Evolutionary conservation across 495 filamentous ascomycete species (phyloP).

Genomic region (Aspergillus bridgeri): DNA sequence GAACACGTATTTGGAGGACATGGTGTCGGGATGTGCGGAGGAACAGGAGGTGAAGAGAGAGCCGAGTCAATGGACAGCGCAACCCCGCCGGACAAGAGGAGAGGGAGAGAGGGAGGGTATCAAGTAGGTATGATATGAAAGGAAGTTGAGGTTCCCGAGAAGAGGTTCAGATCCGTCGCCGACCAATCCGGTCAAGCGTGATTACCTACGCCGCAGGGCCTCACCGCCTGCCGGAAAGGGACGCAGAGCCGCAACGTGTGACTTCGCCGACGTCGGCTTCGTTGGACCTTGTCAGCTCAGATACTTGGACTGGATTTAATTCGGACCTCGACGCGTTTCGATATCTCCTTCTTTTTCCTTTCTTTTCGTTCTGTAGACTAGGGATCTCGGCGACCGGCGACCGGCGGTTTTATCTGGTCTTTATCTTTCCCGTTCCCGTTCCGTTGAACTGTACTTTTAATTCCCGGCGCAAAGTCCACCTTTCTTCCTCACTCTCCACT

Average conservation of each 20-base stretch:
- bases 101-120: constrained; percentile 1
- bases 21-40: constrained; percentile 36
- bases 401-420: neutral
- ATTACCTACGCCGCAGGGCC: constrained; percentile 35
- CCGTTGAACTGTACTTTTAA: neutral
- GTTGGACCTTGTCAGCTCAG: neutral
- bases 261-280: constrained; percentile 16
- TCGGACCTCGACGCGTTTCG: too few species aligned
- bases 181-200: constrained; percentile 26
- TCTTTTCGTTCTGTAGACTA: neutral
- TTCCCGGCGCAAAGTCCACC: constrained; percentile 9
- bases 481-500: constrained; percentile 23
- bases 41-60: constrained; percentile 9
- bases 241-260: neutral
- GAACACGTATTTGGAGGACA: constrained; percentile 94
- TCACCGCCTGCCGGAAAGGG: constrained; percentile 9
- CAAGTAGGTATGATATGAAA: constrained; percentile 1
- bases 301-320: neutral
- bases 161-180: constrained; percentile 6
- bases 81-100: neutral
- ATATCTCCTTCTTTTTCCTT: neutral
- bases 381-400: neutral
- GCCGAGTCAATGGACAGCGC: neutral
- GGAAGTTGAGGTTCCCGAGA: neutral
- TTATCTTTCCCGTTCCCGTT: neutral